These are phyloP conservation scores for Neurospora terricola DNA, from an alignment of 495 filamentous ascomycete species.

Conservation along the genomic window DNA sequence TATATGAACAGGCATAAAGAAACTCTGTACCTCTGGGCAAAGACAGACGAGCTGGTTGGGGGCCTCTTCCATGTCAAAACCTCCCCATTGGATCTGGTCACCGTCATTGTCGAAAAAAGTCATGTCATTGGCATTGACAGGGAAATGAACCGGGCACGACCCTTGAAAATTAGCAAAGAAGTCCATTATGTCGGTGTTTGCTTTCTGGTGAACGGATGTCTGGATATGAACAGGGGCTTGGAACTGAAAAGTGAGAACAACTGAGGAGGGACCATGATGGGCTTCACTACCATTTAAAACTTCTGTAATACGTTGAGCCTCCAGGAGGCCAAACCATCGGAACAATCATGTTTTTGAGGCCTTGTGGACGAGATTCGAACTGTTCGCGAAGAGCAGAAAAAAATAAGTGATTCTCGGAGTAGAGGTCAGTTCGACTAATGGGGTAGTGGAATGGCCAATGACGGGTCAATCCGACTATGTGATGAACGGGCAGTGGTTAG, in stretches of 20 bases:
- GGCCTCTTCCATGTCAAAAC: not conserved
- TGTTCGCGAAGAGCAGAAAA: not conserved
- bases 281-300: not conserved
- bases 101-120: not conserved
- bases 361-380: not conserved
- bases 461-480: too few relatives aligned
- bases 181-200: not conserved
- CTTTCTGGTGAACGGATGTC: not conserved
- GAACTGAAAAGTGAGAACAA: not conserved
- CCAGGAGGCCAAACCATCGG: not conserved
- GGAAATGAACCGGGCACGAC: not conserved
- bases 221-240: rapidly evolving
- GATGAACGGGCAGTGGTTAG: too few relatives aligned
- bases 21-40: not conserved
- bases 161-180: not conserved
- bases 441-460: too few relatives aligned
- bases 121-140: not conserved
- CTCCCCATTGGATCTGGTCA: rapidly evolving
- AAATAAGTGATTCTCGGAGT: too few relatives aligned
- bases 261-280: not conserved
- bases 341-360: not conserved
- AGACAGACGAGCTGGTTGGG: not conserved
- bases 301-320: not conserved
- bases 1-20: not conserved
- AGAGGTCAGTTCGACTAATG: too few relatives aligned